Conservation (phyloP, 2,329 filamentous ascomycete species). For the Pseudogymnoascus sp. region DNA sequence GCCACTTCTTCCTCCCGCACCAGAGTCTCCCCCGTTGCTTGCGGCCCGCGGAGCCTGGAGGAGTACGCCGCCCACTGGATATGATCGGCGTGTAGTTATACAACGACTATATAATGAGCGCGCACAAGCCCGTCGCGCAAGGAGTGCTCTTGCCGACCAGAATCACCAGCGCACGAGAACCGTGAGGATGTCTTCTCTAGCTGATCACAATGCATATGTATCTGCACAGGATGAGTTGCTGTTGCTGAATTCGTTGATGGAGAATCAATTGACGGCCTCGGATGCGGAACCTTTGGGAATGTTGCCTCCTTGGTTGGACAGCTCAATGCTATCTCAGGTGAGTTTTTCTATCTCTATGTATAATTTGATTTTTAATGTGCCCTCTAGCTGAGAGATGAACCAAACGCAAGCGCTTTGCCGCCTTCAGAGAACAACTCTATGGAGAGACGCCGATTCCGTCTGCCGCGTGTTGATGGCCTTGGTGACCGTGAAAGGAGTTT, state of each 20-base stretch:
- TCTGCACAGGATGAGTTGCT: background rate
- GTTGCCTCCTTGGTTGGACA: background rate
- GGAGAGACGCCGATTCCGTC: conserved; percentile 10
- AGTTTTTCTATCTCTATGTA: background rate
- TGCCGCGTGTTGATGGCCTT: conserved; percentile 54
- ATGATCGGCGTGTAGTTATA: background rate
- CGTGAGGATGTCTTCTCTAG: background rate
- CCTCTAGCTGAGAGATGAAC: background rate
- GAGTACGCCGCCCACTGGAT: background rate
- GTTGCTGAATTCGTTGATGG: background rate
- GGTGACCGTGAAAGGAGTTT: conserved; percentile 78
- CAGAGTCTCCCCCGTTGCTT: background rate
- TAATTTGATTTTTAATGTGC: background rate
- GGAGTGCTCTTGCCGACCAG: background rate
- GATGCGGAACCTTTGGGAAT: background rate
- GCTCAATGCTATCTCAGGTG: background rate
- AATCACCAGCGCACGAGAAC: background rate
- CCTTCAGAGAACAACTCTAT: background rate
- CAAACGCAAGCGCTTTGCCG: background rate
- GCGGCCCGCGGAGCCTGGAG: background rate
- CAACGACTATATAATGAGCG: background rate
- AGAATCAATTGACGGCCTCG: background rate
- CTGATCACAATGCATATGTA: background rate
- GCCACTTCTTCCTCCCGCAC: background rate
- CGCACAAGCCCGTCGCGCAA: background rate